Conservation (phyloP, 208 protist genomes). For the Leishmania mexicana region DNA sequence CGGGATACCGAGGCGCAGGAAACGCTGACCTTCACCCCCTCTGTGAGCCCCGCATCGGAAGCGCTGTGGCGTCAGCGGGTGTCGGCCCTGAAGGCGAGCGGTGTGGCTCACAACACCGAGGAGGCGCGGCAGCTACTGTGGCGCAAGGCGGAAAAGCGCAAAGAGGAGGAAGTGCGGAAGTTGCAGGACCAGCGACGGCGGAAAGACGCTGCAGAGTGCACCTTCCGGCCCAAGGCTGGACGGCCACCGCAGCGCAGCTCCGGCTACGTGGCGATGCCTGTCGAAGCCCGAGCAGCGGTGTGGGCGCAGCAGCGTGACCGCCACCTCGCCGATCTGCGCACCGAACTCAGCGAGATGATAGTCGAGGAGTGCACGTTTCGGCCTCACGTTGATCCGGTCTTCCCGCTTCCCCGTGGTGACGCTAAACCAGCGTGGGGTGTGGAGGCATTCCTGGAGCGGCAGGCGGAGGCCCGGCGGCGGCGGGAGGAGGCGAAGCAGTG, state of each 20-base stretch:
- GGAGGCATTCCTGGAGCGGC: slow-evolving; percentile 57
- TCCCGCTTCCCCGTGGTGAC: slow-evolving; percentile 41
- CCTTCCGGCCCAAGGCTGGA: slow-evolving; percentile 65
- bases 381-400: slow-evolving; percentile 53
- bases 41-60: slow-evolving; percentile 44
- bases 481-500: slow-evolving; percentile 56
- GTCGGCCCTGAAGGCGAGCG: slow-evolving; percentile 44
- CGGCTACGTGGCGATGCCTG: slow-evolving; percentile 33
- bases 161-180: slow-evolving; percentile 37
- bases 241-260: slow-evolving; percentile 44
- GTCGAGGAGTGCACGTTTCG: slow-evolving; percentile 67
- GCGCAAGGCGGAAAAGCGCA: slow-evolving; percentile 54
- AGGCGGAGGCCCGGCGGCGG: slow-evolving; percentile 56
- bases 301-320: slow-evolving; percentile 59
- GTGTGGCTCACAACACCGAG: slow-evolving; percentile 32
- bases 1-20: slow-evolving; percentile 34
- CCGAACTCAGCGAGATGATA: slow-evolving; percentile 39
- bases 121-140: slow-evolving; percentile 69
- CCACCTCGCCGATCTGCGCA: slow-evolving; percentile 38
- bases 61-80: slow-evolving; percentile 57
- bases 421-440: slow-evolving; percentile 37
- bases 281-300: slow-evolving; percentile 53
- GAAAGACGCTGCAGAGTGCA: slow-evolving; percentile 59
- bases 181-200: slow-evolving; percentile 26
- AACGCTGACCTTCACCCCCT: slow-evolving; percentile 56